These are phyloP conservation scores for Hygrophorus russula DNA, from an alignment of 768 basidiomycete genomes.

Conservation along the genomic window DNA sequence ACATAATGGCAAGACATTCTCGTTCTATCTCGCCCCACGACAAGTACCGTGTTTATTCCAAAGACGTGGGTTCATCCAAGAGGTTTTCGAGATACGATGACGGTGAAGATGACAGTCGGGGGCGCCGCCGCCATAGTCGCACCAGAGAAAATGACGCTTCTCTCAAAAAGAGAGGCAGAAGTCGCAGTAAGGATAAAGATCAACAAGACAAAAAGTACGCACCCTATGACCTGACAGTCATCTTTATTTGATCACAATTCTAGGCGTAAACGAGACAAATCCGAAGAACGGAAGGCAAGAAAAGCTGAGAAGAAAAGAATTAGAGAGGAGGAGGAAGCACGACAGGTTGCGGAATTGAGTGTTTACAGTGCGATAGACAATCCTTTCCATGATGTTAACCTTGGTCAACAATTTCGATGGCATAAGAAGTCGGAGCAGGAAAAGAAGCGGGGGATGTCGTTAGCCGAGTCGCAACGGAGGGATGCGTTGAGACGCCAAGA, in stretches of 20 bases:
- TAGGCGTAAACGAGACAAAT: slow-evolving; percentile 78
- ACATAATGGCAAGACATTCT: slow-evolving; percentile 24
- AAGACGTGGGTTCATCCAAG: slow-evolving; percentile 23
- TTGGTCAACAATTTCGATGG: slow-evolving; percentile 96
- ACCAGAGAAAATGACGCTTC: slow-evolving; percentile 16
- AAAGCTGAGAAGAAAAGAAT: slow-evolving; percentile 82
- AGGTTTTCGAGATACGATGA: slow-evolving; percentile 17
- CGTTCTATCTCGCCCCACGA: slow-evolving; percentile 41
- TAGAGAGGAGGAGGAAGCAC: slow-evolving; percentile 80
- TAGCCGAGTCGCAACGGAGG: slow-evolving; percentile 66
- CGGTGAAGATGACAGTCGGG: slow-evolving; percentile 18
- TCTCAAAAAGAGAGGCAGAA: slow-evolving; percentile 20
- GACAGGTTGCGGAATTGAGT: slow-evolving; percentile 88
- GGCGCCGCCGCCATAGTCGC: slow-evolving; percentile 20
- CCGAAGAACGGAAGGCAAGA: slow-evolving; percentile 74
- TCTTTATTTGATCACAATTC: neutral
- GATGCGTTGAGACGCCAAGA: slow-evolving; percentile 80
- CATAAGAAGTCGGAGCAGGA: slow-evolving; percentile 98
- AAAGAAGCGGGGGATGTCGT: slow-evolving; percentile 70
- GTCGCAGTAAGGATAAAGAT: slow-evolving; percentile 27
- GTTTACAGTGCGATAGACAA: slow-evolving; percentile 96
- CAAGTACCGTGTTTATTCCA: slow-evolving; percentile 23
- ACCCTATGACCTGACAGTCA: neutral
- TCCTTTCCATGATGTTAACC: slow-evolving; percentile 95
- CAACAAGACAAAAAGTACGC: slow-evolving; percentile 37